These are phyloP conservation scores for Plantago coronopus DNA, from an alignment of 305 asterid genomes.

Conservation along the genomic window DNA sequence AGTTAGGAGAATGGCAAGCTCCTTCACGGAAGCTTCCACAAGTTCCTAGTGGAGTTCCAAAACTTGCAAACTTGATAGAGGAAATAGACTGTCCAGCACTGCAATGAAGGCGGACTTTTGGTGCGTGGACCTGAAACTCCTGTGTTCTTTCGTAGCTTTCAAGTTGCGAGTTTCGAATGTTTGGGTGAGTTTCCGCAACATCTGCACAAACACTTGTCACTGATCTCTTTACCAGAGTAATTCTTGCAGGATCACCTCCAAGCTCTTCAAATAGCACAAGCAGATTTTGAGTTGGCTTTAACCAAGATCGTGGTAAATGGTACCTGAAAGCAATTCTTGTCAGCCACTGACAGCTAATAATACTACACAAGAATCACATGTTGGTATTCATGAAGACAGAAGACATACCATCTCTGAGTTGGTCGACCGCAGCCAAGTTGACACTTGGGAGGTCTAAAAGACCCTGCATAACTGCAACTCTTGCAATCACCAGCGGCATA, in stretches of 20 bases:
- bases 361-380: neutral
- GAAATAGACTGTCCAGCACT: slow-evolving; percentile 62
- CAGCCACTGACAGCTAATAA: slow-evolving; percentile 1
- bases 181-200: slow-evolving; percentile 83
- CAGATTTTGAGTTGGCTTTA: slow-evolving; percentile 69
- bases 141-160: slow-evolving; percentile 63
- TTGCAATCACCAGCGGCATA: slow-evolving; percentile 71
- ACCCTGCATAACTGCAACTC: slow-evolving; percentile 57
- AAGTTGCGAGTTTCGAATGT: slow-evolving; percentile 77
- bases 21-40: slow-evolving; percentile 91
- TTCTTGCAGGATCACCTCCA: slow-evolving; percentile 80
- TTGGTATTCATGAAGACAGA: slow-evolving; percentile 9
- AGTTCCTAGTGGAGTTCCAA: slow-evolving; percentile 87
- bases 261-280: slow-evolving; percentile 89
- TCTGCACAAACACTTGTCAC: slow-evolving; percentile 71
- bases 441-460: slow-evolving; percentile 71
- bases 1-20: slow-evolving; percentile 77
- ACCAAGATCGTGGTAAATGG: slow-evolving; percentile 83
- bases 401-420: slow-evolving; percentile 72
- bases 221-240: slow-evolving; percentile 67
- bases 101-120: slow-evolving; percentile 77
- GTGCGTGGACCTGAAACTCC: slow-evolving; percentile 59
- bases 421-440: slow-evolving; percentile 84
- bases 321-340: slow-evolving; percentile 52
- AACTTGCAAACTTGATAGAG: slow-evolving; percentile 91